Percentiles rank a stretch among this genome's conserved stretches.
Conservation (phyloP, 1,139 yeast genomes). For the Taiozyma sp. region DNA sequence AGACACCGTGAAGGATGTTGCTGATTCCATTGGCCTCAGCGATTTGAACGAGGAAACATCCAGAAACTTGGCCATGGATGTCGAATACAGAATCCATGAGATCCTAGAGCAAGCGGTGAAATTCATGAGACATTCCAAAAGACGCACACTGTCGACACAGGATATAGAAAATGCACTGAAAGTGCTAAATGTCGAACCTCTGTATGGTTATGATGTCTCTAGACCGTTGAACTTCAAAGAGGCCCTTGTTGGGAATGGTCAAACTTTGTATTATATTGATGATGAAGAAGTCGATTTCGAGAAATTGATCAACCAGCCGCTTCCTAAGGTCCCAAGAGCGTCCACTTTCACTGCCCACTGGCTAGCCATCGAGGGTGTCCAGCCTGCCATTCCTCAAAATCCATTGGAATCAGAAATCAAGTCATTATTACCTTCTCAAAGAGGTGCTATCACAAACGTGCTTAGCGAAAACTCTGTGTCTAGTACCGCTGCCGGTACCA, state of each 20-base stretch:
- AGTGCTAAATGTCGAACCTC: conserved; percentile 84
- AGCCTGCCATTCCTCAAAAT: conserved; percentile 96
- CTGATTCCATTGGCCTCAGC: conserved; percentile 80
- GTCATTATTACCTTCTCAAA: conserved; percentile 56
- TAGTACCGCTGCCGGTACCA: conserved; percentile 7
- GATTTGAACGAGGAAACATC: conserved; percentile 89
- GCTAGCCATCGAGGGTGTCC: conserved; percentile 98
- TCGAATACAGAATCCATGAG: conserved; percentile 94
- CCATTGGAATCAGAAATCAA: conserved; percentile 79
- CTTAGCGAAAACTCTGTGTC: conserved; percentile 30
- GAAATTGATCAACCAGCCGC: conserved; percentile 85
- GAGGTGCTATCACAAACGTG: conserved; percentile 65
- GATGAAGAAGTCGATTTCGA: conserved; percentile 92
- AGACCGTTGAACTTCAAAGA: conserved; percentile 65
- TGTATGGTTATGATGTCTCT: conserved; percentile 67
- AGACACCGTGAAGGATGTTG: conserved; percentile 95
- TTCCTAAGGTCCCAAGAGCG: conserved; percentile 92
- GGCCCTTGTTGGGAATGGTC: conserved; percentile 90
- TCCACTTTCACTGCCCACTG: conserved; percentile 96
- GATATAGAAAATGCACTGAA: conserved; percentile 82
- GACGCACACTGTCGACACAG: conserved; percentile 74
- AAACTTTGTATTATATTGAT: conserved; percentile 86
- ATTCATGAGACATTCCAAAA: conserved; percentile 91
- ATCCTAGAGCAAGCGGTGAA: conserved; percentile 92
- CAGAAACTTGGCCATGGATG: conserved; percentile 96